Evolutionary conservation across 352 stramenopile genomes (phyloP).

Genomic region (Globisporangium yorkense): DNA sequence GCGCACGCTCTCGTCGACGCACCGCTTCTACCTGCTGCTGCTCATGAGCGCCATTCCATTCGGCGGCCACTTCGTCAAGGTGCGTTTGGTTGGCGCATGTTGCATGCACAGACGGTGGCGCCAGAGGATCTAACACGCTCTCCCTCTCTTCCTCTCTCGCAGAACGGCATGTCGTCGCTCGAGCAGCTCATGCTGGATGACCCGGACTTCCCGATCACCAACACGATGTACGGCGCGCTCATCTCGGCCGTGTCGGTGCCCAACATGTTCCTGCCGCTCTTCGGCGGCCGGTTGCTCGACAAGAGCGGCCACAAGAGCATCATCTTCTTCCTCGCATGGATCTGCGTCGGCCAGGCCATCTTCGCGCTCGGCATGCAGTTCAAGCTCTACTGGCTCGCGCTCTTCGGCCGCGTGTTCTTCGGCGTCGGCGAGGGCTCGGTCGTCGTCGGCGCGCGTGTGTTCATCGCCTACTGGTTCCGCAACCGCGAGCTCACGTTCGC

Average conservation of each 20-base stretch:
- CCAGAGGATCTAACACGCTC: background rate
- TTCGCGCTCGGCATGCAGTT: slow-evolving; percentile 74
- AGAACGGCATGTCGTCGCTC: slow-evolving; percentile 81
- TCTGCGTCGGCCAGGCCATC: slow-evolving; percentile 75
- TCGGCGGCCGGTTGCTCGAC: slow-evolving; percentile 72
- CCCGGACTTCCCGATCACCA: slow-evolving; percentile 65
- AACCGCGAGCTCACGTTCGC: slow-evolving; percentile 83
- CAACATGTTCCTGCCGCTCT: slow-evolving; percentile 79
- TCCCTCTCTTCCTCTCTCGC: background rate
- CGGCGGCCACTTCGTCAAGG: slow-evolving; percentile 83
- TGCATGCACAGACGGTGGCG: too few species aligned
- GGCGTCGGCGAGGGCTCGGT: slow-evolving; percentile 77
- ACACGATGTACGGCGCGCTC: slow-evolving; percentile 82
- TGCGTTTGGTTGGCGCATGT: slow-evolving; percentile 3
- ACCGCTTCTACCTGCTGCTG: slow-evolving; percentile 78
- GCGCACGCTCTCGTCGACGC: slow-evolving; percentile 45
- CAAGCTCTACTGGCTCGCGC: slow-evolving; percentile 65
- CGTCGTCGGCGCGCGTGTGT: slow-evolving; percentile 71
- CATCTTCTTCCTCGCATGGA: slow-evolving; percentile 76
- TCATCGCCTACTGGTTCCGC: slow-evolving; percentile 81
- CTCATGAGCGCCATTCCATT: slow-evolving; percentile 86
- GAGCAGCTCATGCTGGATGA: slow-evolving; percentile 80
- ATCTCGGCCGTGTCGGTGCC: slow-evolving; percentile 76
- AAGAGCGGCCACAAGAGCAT: slow-evolving; percentile 73
- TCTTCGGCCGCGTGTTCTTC: slow-evolving; percentile 81